A percentile compares a stretch with the other conserved stretches of the same genome.
Evolutionary conservation across 345 rosid species (phyloP).

Genomic region (Rhodomyrtus tomentosa): DNA sequence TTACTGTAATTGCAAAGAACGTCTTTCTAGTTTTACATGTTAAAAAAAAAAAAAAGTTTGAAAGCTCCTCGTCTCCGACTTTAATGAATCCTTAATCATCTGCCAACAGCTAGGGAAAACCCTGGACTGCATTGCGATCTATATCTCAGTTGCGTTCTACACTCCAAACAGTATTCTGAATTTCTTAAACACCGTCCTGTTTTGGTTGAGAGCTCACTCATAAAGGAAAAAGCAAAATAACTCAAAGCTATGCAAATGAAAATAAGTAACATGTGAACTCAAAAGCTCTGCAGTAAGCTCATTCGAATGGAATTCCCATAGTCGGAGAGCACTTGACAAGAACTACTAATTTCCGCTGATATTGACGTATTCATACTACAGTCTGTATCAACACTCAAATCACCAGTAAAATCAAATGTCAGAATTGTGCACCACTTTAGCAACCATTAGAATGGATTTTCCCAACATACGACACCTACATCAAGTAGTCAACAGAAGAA

Average conservation of each 20-base stretch:
- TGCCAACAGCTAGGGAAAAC: background rate
- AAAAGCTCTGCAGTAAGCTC: background rate
- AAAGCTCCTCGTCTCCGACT: background rate
- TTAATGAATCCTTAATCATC: background rate
- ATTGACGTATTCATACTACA: background rate
- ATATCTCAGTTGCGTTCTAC: background rate
- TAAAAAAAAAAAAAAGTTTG: background rate
- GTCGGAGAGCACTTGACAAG: fast-evolving
- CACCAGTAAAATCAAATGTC: background rate
- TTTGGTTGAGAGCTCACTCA: background rate
- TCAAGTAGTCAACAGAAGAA: background rate
- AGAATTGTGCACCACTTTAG: background rate
- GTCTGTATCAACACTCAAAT: background rate
- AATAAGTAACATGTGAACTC: background rate
- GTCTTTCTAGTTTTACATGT: background rate
- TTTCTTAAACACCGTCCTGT: background rate
- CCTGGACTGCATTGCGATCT: background rate
- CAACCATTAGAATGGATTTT: background rate
- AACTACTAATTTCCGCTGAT: background rate
- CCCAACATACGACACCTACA: background rate
- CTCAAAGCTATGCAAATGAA: background rate
- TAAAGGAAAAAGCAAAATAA: background rate
- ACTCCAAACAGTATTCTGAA: background rate
- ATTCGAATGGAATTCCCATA: background rate
- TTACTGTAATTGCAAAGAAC: background rate